Base-by-base conservation (phyloP, 495 filamentous ascomycete genomes). In the Amorphotheca resinae region DNA sequence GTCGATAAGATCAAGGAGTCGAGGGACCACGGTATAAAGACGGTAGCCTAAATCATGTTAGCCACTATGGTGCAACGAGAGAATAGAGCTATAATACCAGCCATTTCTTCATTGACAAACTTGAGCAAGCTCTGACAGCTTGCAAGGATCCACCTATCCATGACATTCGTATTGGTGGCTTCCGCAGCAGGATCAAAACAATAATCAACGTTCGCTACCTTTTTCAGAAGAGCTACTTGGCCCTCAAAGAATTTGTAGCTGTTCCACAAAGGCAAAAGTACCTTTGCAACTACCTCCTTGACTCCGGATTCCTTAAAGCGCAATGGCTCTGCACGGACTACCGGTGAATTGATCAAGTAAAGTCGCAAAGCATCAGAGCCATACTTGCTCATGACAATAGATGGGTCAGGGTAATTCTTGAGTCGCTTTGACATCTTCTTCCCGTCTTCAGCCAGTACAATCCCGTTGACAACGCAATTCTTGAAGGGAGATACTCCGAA, bases 391-490 rank as follows among this genome's bases (percentile, higher is more conserved):
- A 98, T 95, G 50, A 98, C 73, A 15, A 87, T 57, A 25, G 64
- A 64, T 9, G 93, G 91, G 55, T 96, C 93, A 7, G 93, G 93
- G 58, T 95, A 98, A 61, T 98, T 98, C 68, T 95, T 91, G 30
- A 95, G 67, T 31, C 93, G 76, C 68, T 98, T 98, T 1, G 88
- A 95, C 91, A 98, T 98, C 68, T 98, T 98, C 69, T 95, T 95
- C 40, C 91, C 91, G 54, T 96, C 87, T 60, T 94, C 87, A 5
- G 80, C 91, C 22, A 98, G 70, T 1, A 98, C 91, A 42, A 98
- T 93, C 9, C 91, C 91, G 55, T 94, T 96, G 33, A 96, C 93
- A 9, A 96, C 84, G 54, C 87, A 94, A 59, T 96, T 95, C 65
- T 89, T 80, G 73, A 95, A 98, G 0, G 91, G 93, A 0, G 88